These are phyloP conservation scores for Corymbia citriodora DNA, from an alignment of 441 rosid species.

Conservation along the genomic window DNA sequence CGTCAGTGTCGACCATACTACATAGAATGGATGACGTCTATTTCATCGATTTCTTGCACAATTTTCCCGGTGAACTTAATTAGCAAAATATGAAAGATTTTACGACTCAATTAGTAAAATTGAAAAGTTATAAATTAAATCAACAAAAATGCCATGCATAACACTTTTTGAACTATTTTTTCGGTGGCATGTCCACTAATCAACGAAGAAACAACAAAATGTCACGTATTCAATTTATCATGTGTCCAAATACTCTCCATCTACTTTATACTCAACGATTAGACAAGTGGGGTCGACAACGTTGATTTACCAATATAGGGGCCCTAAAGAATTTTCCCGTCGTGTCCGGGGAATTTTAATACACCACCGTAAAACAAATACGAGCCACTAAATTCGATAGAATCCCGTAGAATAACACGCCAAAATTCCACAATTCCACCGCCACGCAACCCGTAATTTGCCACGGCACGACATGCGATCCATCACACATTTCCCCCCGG, in stretches of 20 bases:
- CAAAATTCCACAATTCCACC: background rate
- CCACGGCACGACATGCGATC: background rate
- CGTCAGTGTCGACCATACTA: rapidly evolving
- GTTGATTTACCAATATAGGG: background rate
- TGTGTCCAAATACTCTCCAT: background rate
- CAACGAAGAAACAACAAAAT: no score
- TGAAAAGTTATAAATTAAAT: rapidly evolving
- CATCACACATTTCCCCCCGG: background rate
- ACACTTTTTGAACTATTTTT: background rate
- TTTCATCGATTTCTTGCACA: no score
- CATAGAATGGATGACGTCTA: rapidly evolving
- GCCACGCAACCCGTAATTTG: background rate
- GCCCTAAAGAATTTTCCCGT: background rate
- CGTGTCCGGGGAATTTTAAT: background rate
- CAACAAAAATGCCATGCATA: rapidly evolving
- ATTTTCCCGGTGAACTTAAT: rapidly evolving
- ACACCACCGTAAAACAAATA: background rate
- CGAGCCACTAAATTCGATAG: background rate
- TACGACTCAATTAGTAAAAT: background rate
- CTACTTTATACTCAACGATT: background rate
- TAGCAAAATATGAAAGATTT: no score
- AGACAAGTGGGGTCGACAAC: no score
- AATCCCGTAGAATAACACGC: background rate
- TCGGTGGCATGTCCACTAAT: no score
- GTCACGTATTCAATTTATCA: background rate